Evolutionary conservation across 768 basidiomycete genomes (phyloP), one percentile per base, ranked within the genome.

Genomic region (Melanogaster broomeanus): DNA sequence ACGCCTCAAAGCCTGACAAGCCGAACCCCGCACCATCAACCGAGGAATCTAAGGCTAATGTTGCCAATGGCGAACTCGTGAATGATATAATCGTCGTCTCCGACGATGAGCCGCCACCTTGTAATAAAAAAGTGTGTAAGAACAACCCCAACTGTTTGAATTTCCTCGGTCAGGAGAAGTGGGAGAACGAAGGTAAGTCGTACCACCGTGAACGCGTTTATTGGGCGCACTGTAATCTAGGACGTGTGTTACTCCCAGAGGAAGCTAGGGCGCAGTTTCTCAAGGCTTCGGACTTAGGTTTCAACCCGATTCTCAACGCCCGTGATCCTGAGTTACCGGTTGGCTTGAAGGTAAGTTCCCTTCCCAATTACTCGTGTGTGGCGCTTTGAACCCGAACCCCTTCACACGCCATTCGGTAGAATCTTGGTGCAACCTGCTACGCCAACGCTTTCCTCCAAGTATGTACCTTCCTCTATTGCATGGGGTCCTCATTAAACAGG

Each of bases 351-450:
- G 93, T 88, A 61, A 16, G 72, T 61, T 31, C 24, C 34, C 24
- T 6, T 28, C 12, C 30, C 35, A 42, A 19, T 24, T 16, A 31
- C 50, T 30, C 38, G 1, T 12, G 19, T 24, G 12, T 15, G 41
- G 38, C 39, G 38, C 33, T 42, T 35, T 40, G 49, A n/a, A 43
- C 41, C 31, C n/a, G n/a, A n/a, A n/a, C n/a, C 21, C 2, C 39
- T 60, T 37, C 30, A 34, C 39, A 42, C 42, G 40, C 19, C 28
- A 55, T 28, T 28, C 18, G 16, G 34, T 61, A 94, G 93, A 98
- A 98, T 66, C 81, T 98, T 18, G 96, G 96, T 4, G 95, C 95
- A 16, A 98, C 96, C 4, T 98, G 96, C 66, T 98, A 98, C 60
- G 94, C 92, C 53, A 97, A 97, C 67, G 93, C 93, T 18, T 97